phyloP scores from a whole-genome alignment of 2,329 filamentous ascomycete genomes.

The Phialophora expanda region DNA sequence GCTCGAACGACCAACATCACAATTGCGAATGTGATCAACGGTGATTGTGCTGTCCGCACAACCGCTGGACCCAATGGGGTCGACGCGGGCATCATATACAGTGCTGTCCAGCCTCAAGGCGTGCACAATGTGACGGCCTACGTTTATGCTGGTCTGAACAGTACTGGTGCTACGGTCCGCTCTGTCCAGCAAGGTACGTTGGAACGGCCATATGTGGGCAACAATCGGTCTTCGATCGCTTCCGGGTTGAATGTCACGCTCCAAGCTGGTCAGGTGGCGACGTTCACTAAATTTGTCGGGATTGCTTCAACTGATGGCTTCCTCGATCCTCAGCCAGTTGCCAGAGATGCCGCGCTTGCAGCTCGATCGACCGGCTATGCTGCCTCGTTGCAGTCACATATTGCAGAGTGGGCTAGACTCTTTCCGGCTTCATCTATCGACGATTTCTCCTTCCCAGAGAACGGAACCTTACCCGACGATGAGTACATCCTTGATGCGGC shows the following conservation, averaged over 20 bases:
- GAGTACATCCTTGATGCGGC: slow-evolving; percentile 60
- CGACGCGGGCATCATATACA: slow-evolving; percentile 65
- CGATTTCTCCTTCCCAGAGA: slow-evolving; percentile 62
- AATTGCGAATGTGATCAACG: slow-evolving; percentile 71
- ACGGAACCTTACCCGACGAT: slow-evolving; percentile 63
- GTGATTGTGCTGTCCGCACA: slow-evolving; percentile 69
- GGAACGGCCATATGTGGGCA: slow-evolving; percentile 56
- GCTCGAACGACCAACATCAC: slow-evolving; percentile 60
- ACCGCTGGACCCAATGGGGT: slow-evolving; percentile 62
- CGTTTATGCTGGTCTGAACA: slow-evolving; percentile 54
- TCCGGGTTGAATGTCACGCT: slow-evolving; percentile 63
- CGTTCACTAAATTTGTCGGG: slow-evolving; percentile 70
- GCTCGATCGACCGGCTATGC: slow-evolving; percentile 62
- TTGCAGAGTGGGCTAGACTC: slow-evolving; percentile 65
- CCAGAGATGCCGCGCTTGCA: slow-evolving; percentile 59
- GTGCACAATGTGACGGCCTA: slow-evolving; percentile 68
- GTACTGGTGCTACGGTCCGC: slow-evolving; percentile 51
- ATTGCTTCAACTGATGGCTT: slow-evolving; percentile 73
- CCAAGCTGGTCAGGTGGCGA: slow-evolving; percentile 58
- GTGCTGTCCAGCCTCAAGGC: slow-evolving; percentile 67
- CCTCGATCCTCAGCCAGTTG: slow-evolving; percentile 59
- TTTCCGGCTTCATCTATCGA: slow-evolving; percentile 68
- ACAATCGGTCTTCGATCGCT: slow-evolving; percentile 68
- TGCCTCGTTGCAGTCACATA: slow-evolving; percentile 61
- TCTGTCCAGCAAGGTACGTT: slow-evolving; percentile 47